Evolutionary conservation across 805 yeast species (phyloP), one percentile per base, ranked within the genome.

Genomic region (Pichia manshurica): DNA sequence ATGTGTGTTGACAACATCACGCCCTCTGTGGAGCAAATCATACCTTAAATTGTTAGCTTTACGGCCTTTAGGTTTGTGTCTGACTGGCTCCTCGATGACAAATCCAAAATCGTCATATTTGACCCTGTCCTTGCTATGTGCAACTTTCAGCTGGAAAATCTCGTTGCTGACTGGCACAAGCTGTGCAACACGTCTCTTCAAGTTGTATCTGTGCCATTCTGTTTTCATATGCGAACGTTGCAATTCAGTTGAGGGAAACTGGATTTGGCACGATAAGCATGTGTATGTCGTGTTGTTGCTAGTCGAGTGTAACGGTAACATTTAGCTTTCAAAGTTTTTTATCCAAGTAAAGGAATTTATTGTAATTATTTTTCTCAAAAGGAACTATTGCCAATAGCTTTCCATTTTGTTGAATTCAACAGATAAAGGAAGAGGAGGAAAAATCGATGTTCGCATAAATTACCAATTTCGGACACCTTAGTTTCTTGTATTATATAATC

Each of bases 181-280:
- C n/a, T 77, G 75, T 1, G 96, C 96, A 20, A 93, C 96, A 55
- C 96, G 75, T 67, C 99, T 80, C 63, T 93, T 93, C 60, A 93
- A 74, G 61, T 93, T 93, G 66, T 93, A 93, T 53, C 99, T 77
- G 63, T 93, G 99, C 99, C 99, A 93, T 48, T 93, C 99, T 2
- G 96, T 82, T 63, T 87, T 88, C 99, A 93, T 93, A 64, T 93
- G 99, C 54, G 75, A 76, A 53, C 98, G 75, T 68, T 93, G 99
- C 49, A 82, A 72, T 53, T 83, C 93, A n/a, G 95, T 83, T 33
- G 82, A 73, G 38, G 82, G 78, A 61, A 93, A 93, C 40, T 82
- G 81, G 53, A 88, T 79, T 21, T 80, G 81, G 66, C 99, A 93
- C 19, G 96, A 84, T 61, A 90, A 87, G 68, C 99, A 93, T 12